Evolutionary conservation across 495 filamentous ascomycete genomes (phyloP), one percentile per base, ranked within the genome.

Genomic region (Annulohypoxylon nitens): DNA sequence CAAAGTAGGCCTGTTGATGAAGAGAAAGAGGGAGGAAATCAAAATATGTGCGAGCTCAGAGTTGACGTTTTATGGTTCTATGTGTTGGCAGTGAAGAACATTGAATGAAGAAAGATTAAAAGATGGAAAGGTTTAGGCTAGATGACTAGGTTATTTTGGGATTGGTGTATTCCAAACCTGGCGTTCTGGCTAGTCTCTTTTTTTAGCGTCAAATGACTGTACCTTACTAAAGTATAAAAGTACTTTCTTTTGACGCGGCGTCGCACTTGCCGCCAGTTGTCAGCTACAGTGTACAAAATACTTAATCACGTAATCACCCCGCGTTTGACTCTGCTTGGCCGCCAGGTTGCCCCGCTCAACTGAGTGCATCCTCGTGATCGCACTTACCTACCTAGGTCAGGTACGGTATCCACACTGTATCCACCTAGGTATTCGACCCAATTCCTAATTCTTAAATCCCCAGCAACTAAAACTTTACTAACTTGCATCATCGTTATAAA

Each of bases 281-380:
- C 12, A 30, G 30, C 30, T 3, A 2, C 4, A 14, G 8, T 51
- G 48, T 25, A 20, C 23, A 51, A 58, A 14, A 5, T 39, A 41
- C 34, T 43, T 43, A 48, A 30, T 53, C 30, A 36, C 41, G 37
- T 36, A n/a, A 18, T 18, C 65, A 73, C 73, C 73, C 73, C 73
- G 65, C 69, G 64, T 73, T 75, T 73, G 55, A 61, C 43, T 20
- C 41, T 16, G 50, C 59, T 71, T 45, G 63, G 41, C 62, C 62
- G 51, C 60, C 36, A 63, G 37, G 60, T 69, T 75, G 64, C 73
- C 73, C 70, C 73, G 61, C 73, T 69, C 69, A 69, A 65, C 68
- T 47, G 50, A 61, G 53, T 64, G 20, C 47, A 73, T 62, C 73
- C 73, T 75, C 70, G 73, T 71, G 66, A 75, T 71, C 73, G 14